Percentiles rank a stretch among this genome's conserved stretches.
Conservation (phyloP, 2,329 filamentous ascomycete genomes). For the Cytospora chrysosperma region DNA sequence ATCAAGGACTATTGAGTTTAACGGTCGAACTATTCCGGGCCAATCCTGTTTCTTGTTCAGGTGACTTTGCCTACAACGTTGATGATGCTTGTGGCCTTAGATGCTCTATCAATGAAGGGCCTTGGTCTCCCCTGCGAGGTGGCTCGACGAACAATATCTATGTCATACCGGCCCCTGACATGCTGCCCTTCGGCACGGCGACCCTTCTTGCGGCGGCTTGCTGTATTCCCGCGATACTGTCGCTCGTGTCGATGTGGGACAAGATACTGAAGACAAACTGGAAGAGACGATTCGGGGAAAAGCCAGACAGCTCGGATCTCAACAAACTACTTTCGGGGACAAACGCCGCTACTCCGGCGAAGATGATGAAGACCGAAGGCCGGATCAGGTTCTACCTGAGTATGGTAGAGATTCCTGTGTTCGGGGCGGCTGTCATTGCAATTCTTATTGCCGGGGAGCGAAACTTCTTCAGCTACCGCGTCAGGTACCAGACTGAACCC, state of each 20-base stretch:
- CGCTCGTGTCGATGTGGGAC: conserved; percentile 60
- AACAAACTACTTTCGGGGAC: conserved; percentile 50
- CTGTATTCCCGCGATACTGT: conserved; percentile 63
- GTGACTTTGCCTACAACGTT: conserved; percentile 45
- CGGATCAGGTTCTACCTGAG: conserved; percentile 53
- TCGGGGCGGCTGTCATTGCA: conserved; percentile 56
- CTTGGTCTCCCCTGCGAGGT: conserved; percentile 54
- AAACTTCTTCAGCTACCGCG: conserved; percentile 60
- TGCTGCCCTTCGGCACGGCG: conserved; percentile 56
- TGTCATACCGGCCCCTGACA: conserved; percentile 57
- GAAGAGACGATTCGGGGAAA: conserved; percentile 44
- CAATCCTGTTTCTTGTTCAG: conserved; percentile 42
- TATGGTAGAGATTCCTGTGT: conserved; percentile 58
- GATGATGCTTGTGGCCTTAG: conserved; percentile 44
- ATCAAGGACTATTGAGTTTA: conserved; percentile 60
- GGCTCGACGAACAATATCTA: conserved; percentile 61
- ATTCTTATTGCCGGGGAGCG: conserved; percentile 62
- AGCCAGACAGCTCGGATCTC: conserved; percentile 21
- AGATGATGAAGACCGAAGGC: conserved; percentile 55
- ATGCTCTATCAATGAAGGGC: conserved; percentile 47
- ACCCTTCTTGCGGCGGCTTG: conserved; percentile 63
- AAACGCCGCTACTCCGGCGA: conserved; percentile 51
- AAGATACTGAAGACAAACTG: conserved; percentile 64
- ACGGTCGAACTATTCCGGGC: conserved; percentile 64
- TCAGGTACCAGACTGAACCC: conserved; percentile 60